Percentiles rank a stretch among this genome's conserved stretches.
Evolutionary conservation across 495 filamentous ascomycete genomes (phyloP).

Genomic region (Penicillium nucicola): DNA sequence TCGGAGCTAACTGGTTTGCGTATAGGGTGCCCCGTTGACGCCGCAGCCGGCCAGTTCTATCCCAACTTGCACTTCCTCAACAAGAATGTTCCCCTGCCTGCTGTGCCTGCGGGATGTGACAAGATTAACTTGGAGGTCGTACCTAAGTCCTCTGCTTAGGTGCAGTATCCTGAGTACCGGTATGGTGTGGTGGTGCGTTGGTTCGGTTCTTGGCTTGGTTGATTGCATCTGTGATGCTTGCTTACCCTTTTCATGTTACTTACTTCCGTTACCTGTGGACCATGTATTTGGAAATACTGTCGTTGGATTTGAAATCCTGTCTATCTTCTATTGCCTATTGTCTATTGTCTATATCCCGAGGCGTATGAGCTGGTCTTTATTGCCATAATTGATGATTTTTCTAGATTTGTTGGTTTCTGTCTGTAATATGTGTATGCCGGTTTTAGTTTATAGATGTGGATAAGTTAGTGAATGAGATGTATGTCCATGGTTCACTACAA

Average conservation of each 20-base stretch:
- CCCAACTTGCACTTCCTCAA: constrained; percentile 6
- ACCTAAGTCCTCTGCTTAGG: neutral
- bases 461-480: too few species aligned
- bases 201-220: neutral
- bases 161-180: neutral
- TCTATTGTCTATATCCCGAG: neutral
- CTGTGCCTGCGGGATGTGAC: constrained; percentile 3
- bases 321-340: too few species aligned
- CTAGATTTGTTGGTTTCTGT: too few species aligned
- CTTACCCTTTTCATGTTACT: too few species aligned
- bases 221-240: neutral
- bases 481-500: too few species aligned
- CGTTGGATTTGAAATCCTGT: neutral
- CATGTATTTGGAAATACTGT: neutral
- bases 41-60: constrained; percentile 1
- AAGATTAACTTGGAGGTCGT: constrained; percentile 5
- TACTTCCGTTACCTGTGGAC: too few species aligned
- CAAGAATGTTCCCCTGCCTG: neutral
- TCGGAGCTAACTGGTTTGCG: constrained; percentile 1
- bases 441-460: too few species aligned
- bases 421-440: too few species aligned
- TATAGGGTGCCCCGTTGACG: constrained; percentile 4
- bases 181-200: too few species aligned
- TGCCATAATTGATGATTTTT: too few species aligned
- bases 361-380: neutral